Evolutionary conservation across 73 alveolate genomes (phyloP), one percentile per base, ranked within the genome.

Genomic region (Paramecium pentaurelia): DNA sequence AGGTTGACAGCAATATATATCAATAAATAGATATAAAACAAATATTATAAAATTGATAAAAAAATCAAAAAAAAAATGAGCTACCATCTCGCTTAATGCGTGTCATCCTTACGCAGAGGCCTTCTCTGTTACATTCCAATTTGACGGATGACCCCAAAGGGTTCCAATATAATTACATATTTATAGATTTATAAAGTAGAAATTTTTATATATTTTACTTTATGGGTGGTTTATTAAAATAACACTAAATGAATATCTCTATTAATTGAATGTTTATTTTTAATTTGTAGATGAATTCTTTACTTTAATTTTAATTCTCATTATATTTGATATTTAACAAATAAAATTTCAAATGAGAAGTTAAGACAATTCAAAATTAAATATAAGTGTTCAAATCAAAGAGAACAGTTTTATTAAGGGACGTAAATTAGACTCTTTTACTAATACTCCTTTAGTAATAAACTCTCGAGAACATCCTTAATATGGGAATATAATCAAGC

Each of bases 81-180:
- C 77, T 80, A 80, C 91, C 91, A 80, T 80, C 91, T 80, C 75
- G 77, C 91, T 80, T 80, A 80, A 80, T 95, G 99, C 99, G 99
- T 97, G 99, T 97, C 99, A 98, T 98, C 99, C 99, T 98, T 98
- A 99, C 99, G 99, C 99, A 98, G 99, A 99, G 99, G 99, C 99
- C 99, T 98, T 98, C 99, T 97, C 99, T 98, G 99, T 98, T 97
- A 96, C 99, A 99, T 98, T 98, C 99, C 99, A 97, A 98, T 98
- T 98, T 98, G 77, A 80, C 77, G 91, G 77, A 80, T 80, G 77
- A 45, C 91, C 91, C 91, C 91, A 38, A 80, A 80, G 77, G 91
- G 77, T 45, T 80, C 91, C 91, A 80, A 80, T 80, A 20, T 3
- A 1, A 16, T 27, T 45, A 47, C 8, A 1, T 9, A 3, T 27